Evolutionary conservation across 1,284 basidiomycete species (phyloP).

Genomic region (Tilletia caries): DNA sequence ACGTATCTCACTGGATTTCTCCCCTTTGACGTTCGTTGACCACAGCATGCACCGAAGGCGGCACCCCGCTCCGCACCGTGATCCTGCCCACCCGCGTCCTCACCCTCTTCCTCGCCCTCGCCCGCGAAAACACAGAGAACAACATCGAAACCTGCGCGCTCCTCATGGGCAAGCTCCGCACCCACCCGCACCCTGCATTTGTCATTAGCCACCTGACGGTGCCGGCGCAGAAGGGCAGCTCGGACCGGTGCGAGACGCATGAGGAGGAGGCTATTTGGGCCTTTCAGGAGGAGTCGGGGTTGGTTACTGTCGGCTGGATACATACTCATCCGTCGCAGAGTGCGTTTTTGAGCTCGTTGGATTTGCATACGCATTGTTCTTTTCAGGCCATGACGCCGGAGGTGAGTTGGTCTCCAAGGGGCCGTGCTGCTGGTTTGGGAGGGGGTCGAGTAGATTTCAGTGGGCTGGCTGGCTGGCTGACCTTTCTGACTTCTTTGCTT

Average conservation of each 20-base stretch:
- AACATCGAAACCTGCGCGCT: constrained; percentile 68
- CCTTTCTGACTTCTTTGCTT: not conserved
- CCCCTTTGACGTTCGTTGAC: no score
- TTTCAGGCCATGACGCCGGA: constrained; percentile 84
- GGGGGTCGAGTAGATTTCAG: no score
- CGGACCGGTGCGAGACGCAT: constrained; percentile 82
- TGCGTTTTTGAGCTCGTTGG: constrained; percentile 75
- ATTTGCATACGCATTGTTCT: constrained; percentile 79
- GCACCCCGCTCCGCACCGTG: constrained; percentile 22
- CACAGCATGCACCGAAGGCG: constrained; percentile 21
- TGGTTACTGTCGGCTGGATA: constrained; percentile 87
- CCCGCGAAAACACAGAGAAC: constrained; percentile 62
- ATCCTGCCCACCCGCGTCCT: constrained; percentile 67
- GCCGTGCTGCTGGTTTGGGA: not conserved
- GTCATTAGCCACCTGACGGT: constrained; percentile 72
- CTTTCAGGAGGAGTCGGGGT: constrained; percentile 70
- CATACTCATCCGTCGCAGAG: constrained; percentile 87
- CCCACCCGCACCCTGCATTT: constrained; percentile 50
- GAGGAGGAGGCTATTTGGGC: constrained; percentile 78
- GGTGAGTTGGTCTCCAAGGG: constrained; percentile 16
- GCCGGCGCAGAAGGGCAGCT: constrained; percentile 76
- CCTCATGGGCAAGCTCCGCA: constrained; percentile 59
- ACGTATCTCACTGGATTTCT: no score
- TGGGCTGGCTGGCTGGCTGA: no score
- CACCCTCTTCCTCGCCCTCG: constrained; percentile 69